Percentiles rank a stretch among this genome's conserved stretches.
phyloP scores from a whole-genome alignment of 2,329 filamentous ascomycete genomes.

The Penicillium sp. region DNA sequence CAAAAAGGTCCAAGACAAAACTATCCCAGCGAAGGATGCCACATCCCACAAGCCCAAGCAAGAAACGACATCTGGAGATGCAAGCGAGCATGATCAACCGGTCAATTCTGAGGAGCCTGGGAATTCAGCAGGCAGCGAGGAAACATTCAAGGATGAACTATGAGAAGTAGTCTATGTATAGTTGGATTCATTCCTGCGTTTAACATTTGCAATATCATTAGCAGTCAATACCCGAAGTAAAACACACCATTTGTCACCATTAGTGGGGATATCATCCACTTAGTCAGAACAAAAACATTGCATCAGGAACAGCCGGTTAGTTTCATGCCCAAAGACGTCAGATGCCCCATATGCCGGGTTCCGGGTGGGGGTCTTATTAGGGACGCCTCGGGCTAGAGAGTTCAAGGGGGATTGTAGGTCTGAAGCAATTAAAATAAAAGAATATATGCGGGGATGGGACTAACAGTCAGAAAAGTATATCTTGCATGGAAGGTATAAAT shows the following conservation, averaged over 20 bases:
- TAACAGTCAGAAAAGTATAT: too few relatives aligned
- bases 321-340: constrained; percentile 26
- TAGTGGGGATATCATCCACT: not conserved
- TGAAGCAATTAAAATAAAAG: too few relatives aligned
- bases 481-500: not conserved
- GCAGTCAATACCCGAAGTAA: not conserved
- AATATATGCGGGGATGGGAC: too few relatives aligned
- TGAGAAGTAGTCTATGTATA: constrained; percentile 13
- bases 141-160: constrained; percentile 43
- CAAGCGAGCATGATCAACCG: constrained; percentile 6
- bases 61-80: constrained; percentile 6
- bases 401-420: too few relatives aligned
- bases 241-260: not conserved
- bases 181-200: not conserved
- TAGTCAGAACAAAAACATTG: not conserved
- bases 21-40: constrained; percentile 18
- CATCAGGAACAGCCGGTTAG: constrained; percentile 17
- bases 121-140: constrained; percentile 33
- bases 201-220: not conserved
- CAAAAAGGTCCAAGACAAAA: constrained; percentile 11
- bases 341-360: constrained; percentile 19
- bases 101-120: constrained; percentile 1
- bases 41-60: constrained; percentile 24
- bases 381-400: not conserved
- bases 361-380: constrained; percentile 15